These are phyloP conservation scores for Cupressus sempervirens DNA, from an alignment of 75 land plant species.

Conservation along the genomic window DNA sequence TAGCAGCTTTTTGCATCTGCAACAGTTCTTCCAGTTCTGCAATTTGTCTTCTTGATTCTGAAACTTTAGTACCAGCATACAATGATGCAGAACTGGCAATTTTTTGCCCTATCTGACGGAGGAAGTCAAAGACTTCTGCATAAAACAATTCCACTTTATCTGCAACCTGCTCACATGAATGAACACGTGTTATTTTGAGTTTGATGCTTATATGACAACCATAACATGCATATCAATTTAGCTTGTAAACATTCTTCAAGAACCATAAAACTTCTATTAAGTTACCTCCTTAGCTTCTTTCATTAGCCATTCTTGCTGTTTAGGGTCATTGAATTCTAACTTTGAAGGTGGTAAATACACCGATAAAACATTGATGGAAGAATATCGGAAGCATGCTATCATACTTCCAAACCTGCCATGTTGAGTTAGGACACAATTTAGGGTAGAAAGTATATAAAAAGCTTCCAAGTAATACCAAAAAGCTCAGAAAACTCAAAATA, in stretches of 20 bases:
- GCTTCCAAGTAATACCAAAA: not conserved
- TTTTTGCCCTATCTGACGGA: slow-evolving; percentile 46
- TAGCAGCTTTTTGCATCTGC: slow-evolving; percentile 45
- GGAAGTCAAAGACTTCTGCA: slow-evolving; percentile 51
- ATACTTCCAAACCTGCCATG: slow-evolving; percentile 70
- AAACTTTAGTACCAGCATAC: slow-evolving; percentile 22
- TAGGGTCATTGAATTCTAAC: slow-evolving; percentile 53
- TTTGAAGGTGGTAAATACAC: slow-evolving; percentile 77
- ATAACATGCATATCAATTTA: not conserved
- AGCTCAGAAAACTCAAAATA: not conserved
- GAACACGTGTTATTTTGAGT: not conserved
- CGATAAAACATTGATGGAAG: slow-evolving; percentile 74
- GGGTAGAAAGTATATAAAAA: not conserved
- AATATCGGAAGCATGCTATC: slow-evolving; percentile 84
- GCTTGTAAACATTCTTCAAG: not conserved
- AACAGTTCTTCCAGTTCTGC: slow-evolving; percentile 49
- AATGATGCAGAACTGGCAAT: slow-evolving; percentile 24
- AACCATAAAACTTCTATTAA: not conserved
- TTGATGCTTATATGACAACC: not conserved
- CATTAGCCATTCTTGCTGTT: slow-evolving; percentile 58
- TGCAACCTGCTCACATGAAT: slow-evolving; percentile 36
- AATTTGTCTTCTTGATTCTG: slow-evolving; percentile 38
- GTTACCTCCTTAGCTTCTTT: slow-evolving; percentile 70
- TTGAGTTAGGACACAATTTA: not conserved
- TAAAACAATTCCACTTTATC: slow-evolving; percentile 56